Percentiles rank a stretch among this genome's conserved stretches.
phyloP scores from a whole-genome alignment of 371 early-diverging fungal species.

The Mucor velutinosus region DNA sequence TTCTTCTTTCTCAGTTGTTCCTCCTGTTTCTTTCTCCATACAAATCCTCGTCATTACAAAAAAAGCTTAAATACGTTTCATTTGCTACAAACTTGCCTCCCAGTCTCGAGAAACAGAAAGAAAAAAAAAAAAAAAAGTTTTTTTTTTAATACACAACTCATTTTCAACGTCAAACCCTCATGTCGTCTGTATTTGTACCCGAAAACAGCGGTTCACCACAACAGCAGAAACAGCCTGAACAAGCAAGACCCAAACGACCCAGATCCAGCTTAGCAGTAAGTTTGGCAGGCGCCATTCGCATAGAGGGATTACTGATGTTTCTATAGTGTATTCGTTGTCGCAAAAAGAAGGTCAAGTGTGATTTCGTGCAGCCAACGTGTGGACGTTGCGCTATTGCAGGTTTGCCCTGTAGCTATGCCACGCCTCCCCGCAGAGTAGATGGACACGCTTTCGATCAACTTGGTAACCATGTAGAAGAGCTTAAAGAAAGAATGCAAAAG shows the following conservation, averaged over 20 bases:
- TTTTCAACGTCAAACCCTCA: slow-evolving; percentile 8
- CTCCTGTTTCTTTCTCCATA: no score
- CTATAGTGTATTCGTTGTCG: slow-evolving; percentile 58
- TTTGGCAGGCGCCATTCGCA: not conserved
- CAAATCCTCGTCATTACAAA: not conserved
- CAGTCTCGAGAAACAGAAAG: not conserved
- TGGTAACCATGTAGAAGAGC: slow-evolving; percentile 51
- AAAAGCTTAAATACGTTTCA: not conserved
- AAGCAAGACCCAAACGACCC: slow-evolving; percentile 48
- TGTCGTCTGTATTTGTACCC: slow-evolving; percentile 46
- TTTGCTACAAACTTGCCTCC: not conserved
- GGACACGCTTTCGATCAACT: slow-evolving; percentile 61
- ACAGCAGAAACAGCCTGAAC: slow-evolving; percentile 44
- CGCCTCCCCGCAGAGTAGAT: slow-evolving; percentile 58
- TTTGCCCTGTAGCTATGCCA: slow-evolving; percentile 53
- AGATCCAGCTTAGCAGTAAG: slow-evolving; percentile 52
- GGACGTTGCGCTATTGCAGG: slow-evolving; percentile 58
- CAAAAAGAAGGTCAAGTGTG: slow-evolving; percentile 67
- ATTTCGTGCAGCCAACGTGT: slow-evolving; percentile 66
- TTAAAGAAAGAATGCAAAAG: slow-evolving; percentile 50
- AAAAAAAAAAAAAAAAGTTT: not conserved
- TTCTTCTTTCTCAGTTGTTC: no score
- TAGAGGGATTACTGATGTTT: not conserved
- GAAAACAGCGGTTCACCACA: slow-evolving; percentile 31
- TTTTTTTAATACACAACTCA: not conserved